Conservation (phyloP, 2,329 filamentous ascomycete genomes). For the Exophiala viscosa region DNA sequence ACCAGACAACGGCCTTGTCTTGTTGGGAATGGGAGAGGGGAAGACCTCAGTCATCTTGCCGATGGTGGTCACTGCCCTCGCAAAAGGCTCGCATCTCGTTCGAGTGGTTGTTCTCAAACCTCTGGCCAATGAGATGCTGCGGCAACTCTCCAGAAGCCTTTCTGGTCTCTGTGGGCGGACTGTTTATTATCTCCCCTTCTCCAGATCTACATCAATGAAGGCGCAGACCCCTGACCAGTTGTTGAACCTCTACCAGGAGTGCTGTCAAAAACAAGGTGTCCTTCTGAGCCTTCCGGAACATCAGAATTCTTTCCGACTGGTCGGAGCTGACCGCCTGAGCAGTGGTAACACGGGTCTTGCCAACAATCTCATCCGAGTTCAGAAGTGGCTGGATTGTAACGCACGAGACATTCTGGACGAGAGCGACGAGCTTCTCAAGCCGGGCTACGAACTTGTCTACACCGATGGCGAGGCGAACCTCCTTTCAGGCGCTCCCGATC, state of each 20-base stretch:
- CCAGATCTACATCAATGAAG: conserved; percentile 38
- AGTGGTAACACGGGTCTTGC: conserved; percentile 32
- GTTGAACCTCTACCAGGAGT: conserved; percentile 41
- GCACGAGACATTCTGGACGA: conserved; percentile 61
- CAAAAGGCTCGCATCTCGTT: conserved; percentile 50
- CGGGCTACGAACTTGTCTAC: conserved; percentile 61
- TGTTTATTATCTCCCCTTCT: conserved; percentile 47
- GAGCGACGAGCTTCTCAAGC: conserved; percentile 61
- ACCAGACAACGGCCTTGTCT: conserved; percentile 55
- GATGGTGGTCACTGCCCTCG: conserved; percentile 55
- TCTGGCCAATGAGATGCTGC: conserved; percentile 58
- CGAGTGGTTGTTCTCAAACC: conserved; percentile 61
- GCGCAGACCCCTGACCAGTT: conserved; percentile 36
- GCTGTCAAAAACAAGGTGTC: conserved; percentile 51
- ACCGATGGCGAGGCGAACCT: conserved; percentile 54
- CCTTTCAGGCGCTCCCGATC: conserved; percentile 51
- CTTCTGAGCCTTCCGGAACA: conserved; percentile 63
- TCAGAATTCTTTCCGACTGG: conserved; percentile 60
- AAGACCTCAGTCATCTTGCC: conserved; percentile 69
- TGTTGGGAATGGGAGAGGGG: conserved; percentile 69
- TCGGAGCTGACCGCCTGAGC: conserved; percentile 51
- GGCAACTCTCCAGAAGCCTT: conserved; percentile 50
- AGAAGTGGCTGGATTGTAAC: conserved; percentile 44
- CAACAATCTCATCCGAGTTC: conserved; percentile 36
- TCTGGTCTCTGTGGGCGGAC: conserved; percentile 45